Base-by-base conservation (phyloP, 2,329 filamentous ascomycete genomes). In the Chrysosporium queenslandicum region DNA sequence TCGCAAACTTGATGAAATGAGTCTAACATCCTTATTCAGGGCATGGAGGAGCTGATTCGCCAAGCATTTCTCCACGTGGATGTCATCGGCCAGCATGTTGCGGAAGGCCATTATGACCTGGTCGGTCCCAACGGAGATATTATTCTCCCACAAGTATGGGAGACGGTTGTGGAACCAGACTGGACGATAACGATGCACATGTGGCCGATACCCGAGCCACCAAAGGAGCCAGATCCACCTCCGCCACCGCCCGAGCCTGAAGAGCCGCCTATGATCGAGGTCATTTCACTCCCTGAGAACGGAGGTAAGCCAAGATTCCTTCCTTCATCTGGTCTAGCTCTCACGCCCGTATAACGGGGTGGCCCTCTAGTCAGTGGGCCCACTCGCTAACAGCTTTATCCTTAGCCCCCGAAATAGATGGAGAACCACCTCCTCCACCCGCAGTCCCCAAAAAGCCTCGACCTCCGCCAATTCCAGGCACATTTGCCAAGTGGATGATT, bases 21-120 rank as follows among this genome's bases (percentile, higher is more conserved):
- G n/a, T n/a, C 16, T 39, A 34, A 34, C 32, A 29, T 29, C 4
- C 27, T 18, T 29, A 39, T 18, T 6, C 53, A 90, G 85, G 86
- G 86, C 16, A 91, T 92, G 86, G 86, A 91, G 66, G 83, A 87
- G 43, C 77, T 92, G 34, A 91, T 92, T 65, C 85, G 85, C 63
- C 86, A 91, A 71, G 87, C 87, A 16, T 92, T 92, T 64, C 66
- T 85, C 18, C 85, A 90, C 59, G 83, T 92, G 46, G 86, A 89
- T 46, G 73, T 83, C 11, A 81, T 91, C 50, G 85, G 85, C 0
- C 82, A 81, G 14, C 84, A 88, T 59, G 86, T 92, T 23, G 80
- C 82, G 58, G 78, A 86, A 53, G 86, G 87, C 0, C 85, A 87
- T 62, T 92, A 89, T 66, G 87, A 92, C 64, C 72, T 92, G 39